Base-by-base conservation (phyloP, 495 filamentous ascomycete species). In the Neurospora sp. region DNA sequence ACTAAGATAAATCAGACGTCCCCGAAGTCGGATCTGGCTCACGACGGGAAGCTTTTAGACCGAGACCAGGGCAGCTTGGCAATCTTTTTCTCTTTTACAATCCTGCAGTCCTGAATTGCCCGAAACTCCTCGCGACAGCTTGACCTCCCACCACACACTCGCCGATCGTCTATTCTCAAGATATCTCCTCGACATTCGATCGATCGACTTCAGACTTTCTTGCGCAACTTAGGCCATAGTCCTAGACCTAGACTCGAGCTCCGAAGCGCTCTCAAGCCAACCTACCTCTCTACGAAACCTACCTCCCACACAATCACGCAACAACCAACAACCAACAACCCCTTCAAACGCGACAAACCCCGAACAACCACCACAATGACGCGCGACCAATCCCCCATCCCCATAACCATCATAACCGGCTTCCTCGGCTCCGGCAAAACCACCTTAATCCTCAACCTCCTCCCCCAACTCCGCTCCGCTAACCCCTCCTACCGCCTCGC, bases 401-500 rank as follows among this genome's bases (percentile, higher is more conserved):
- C 95, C 40, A 90, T 98, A 80, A 98, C 95, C 69, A 96, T 98
- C 78, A 81, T 99, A 37, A 99, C 96, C 4, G 96, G 96, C 77
- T 99, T 97, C 83, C 87, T 98, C 0, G 96, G 95, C 75, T 94
- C 93, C 10, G 95, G 94, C 69, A 98, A 98, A 83, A 97, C 95
- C 3, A 97, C 96, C 10, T 86, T 97, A 48, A 92, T 97, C 74
- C 89, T 97, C 45, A 93, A 94, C 81, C 90, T 97, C 43, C 84
- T 97, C 79, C 93, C 93, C 0, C 94, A 97, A 83, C 90, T 97
- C 5, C 93, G 89, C 31, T 80, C 83, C 69, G 77, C 82, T 34
- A 88, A 87, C 76, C 86, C 87, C 9, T 81, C 79, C 74, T 98
- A 98, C 88, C 89, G 89, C 4, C 89, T 99, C 71, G 95, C 94